Base-by-base conservation (phyloP, 2,329 filamentous ascomycete genomes). In the Macrophomina tecta region DNA sequence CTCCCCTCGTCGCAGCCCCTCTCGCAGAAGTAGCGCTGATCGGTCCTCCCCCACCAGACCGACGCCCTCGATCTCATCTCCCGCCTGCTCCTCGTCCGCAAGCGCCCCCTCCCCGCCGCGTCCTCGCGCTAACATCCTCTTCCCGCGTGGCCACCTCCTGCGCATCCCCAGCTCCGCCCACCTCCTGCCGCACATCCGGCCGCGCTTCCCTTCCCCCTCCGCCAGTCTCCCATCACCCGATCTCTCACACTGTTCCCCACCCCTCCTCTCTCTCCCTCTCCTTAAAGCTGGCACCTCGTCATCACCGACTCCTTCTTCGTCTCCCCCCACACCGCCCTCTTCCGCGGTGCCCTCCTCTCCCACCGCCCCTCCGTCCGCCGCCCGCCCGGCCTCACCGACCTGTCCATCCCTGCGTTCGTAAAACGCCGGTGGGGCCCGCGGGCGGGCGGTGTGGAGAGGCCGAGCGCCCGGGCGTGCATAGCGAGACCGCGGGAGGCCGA, bases 341-440 rank as follows among this genome's bases (percentile, higher is more conserved):
- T 49, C 5, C 58, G 18, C 58, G 45, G 51, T 45, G 48, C 58
- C 30, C 36, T 62, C 18, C 28, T 61, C 28, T 40, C 58, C n/a
- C 12, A 32, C 18, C 36, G 6, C 34, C 40, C 16, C 12, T 9
- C 18, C 6, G 2, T 36, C 11, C 32, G 14, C 28, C 28, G 40
- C 42, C 7, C 1, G 2, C 30, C 12, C 11, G 30, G 5, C 11
- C 6, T 14, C 12, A 23, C 3, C 45, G 45, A 62, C 48, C 28
- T 36, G 8, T 49, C 42, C 30, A 34, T 62, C 28, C 58, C 12
- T 28, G 32, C 58, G 1, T 62, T 62, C 23, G 14, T 40, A 1
- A 14, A 42, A 7, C 45, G 30, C 8, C 42, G 58, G 4, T 51
- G n/a, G 45, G 58, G 14, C n/a, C n/a, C n/a, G n/a, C n/a, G n/a